Percentiles rank a stretch among this genome's conserved stretches.
phyloP scores from a whole-genome alignment of 768 basidiomycete genomes.

The Rhizopogon roseolus region DNA sequence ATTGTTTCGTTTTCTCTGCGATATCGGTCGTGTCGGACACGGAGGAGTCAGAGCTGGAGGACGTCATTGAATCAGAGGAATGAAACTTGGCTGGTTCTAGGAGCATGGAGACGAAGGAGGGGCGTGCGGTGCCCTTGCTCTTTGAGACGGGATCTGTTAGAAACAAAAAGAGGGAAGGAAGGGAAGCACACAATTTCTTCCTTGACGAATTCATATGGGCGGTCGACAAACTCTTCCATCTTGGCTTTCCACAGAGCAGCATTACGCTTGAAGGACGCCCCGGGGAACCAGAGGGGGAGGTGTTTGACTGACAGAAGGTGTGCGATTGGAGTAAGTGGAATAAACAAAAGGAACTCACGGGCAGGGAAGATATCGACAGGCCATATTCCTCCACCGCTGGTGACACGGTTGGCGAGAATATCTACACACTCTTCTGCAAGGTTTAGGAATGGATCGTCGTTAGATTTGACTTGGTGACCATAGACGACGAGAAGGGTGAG shows the following conservation, averaged over 20 bases:
- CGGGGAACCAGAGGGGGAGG: constrained; percentile 65
- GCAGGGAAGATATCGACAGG: constrained; percentile 35
- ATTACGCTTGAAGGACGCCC: constrained; percentile 59
- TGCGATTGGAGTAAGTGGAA: neutral
- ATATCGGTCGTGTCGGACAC: constrained; percentile 3
- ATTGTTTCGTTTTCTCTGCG: constrained; percentile 20
- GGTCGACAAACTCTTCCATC: constrained; percentile 61
- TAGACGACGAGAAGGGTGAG: constrained; percentile 58
- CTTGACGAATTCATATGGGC: constrained; percentile 56
- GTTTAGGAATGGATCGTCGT: constrained; percentile 35
- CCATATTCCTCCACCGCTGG: constrained; percentile 39
- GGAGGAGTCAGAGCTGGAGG: no score
- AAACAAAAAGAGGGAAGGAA: constrained; percentile 15
- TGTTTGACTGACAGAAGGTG: constrained; percentile 34
- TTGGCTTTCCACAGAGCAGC: constrained; percentile 57
- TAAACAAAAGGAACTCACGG: constrained; percentile 14
- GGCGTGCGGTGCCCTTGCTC: constrained; percentile 31
- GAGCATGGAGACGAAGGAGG: constrained; percentile 45
- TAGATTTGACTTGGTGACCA: constrained; percentile 43
- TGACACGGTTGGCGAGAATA: constrained; percentile 39
- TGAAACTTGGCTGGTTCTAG: constrained; percentile 39
- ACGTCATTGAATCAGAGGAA: neutral
- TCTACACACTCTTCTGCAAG: constrained; percentile 40
- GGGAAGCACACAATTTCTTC: constrained; percentile 53
- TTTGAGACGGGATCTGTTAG: constrained; percentile 6